Evolutionary conservation across 2,329 filamentous ascomycete species (phyloP).

Genomic region (Graphilbum sp.): DNA sequence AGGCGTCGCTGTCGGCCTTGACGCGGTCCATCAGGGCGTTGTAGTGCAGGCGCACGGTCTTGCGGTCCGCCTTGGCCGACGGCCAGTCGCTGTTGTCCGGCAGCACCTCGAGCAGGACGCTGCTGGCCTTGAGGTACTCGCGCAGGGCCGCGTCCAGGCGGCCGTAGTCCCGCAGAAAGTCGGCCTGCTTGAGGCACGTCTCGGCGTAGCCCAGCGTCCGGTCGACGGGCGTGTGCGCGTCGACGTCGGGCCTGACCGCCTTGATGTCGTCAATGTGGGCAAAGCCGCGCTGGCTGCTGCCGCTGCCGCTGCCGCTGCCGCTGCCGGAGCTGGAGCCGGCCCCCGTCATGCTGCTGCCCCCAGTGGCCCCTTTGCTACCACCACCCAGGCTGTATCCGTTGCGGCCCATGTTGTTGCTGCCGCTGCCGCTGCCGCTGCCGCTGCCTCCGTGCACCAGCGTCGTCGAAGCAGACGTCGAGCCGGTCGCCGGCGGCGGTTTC

Average conservation of each 20-base stretch:
- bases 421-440: too few species aligned
- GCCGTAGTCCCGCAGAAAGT: conserved; percentile 44
- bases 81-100: conserved; percentile 62
- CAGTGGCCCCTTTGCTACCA: too few species aligned
- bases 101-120: conserved; percentile 62
- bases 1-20: conserved; percentile 12
- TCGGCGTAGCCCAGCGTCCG: conserved; percentile 37
- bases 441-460: too few species aligned
- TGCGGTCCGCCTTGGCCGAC: conserved; percentile 38
- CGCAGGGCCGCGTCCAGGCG: conserved; percentile 61
- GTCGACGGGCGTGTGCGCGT: conserved; percentile 32
- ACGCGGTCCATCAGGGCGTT: conserved; percentile 33
- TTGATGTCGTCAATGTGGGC: conserved; percentile 10
- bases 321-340: neutral
- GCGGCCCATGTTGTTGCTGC: too few species aligned
- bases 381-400: too few species aligned
- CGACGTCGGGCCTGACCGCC: conserved; percentile 20
- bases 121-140: conserved; percentile 69
- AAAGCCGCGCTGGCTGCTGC: neutral
- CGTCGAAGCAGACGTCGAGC: too few species aligned
- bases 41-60: conserved; percentile 31
- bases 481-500: too few species aligned
- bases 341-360: neutral
- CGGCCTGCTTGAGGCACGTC: conserved; percentile 38
- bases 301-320: neutral